Conservation (phyloP, 805 yeast genomes). For the Grigorovia jiainica region DNA sequence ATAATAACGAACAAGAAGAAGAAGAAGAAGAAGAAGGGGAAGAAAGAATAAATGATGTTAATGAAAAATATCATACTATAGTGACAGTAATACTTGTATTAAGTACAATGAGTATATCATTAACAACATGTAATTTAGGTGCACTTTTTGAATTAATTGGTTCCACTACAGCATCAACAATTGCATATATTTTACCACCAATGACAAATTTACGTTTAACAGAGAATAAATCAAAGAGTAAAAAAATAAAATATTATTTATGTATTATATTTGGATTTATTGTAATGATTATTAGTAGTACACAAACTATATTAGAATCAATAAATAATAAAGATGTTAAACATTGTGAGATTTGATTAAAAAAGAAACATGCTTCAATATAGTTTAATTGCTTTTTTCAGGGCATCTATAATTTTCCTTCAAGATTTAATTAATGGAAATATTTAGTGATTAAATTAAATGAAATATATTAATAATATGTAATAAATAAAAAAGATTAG, state of each 20-base stretch:
- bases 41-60: too few species aligned
- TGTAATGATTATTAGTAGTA: constrained; percentile 74
- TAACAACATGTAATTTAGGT: constrained; percentile 81
- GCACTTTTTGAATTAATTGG: constrained; percentile 85
- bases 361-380: too few species aligned
- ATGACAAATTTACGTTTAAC: constrained; percentile 66
- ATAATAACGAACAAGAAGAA: neutral
- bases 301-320: constrained; percentile 53
- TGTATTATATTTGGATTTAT: constrained; percentile 64
- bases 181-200: constrained; percentile 91
- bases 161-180: constrained; percentile 81
- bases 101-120: constrained; percentile 63
- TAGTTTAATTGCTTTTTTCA: too few species aligned
- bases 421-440: too few species aligned
- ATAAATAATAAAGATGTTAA: constrained; percentile 33
- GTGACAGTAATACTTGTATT: constrained; percentile 60
- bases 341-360: constrained; percentile 39
- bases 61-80: constrained; percentile 30
- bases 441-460: too few species aligned
- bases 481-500: too few species aligned
- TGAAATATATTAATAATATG: too few species aligned
- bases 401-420: too few species aligned
- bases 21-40: constrained; percentile 25
- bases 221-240: constrained; percentile 29
- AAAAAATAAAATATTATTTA: constrained; percentile 47